Evolutionary conservation across 306 rosid species (phyloP), one percentile per base, ranked within the genome.

Genomic region (Vigna angularis): DNA sequence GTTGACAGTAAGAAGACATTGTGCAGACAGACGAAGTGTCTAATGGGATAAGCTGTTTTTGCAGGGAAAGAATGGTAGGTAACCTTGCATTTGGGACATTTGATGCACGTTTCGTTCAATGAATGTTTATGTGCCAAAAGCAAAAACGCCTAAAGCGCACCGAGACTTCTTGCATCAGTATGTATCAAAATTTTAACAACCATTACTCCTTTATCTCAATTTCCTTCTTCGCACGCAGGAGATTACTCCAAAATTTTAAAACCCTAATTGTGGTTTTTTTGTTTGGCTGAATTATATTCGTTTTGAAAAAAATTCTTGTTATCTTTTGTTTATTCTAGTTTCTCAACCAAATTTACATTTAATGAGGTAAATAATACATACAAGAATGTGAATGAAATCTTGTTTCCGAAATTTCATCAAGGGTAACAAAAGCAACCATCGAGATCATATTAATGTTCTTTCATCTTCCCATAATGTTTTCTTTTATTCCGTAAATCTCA

Each of bases 1-100:
- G 18, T 77, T 13, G 40, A 28, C 1, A 47, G 47, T 16, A 16
- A 70, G 20, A 76, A 56, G 30, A 63, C 26, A 45, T 40, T 82
- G 85, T 64, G 12, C 45, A 55, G 44, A 77, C 86, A 82, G 4
- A 40, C 58, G 64, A 77, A 65, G 82, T 76, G 78, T 50, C n/a
- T 24, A 63, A 70, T 82, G 78, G 45, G 73, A 61, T 75, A 59
- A 70, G 76, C 61, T 47, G 52, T 59, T 59, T 14, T 66, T 75
- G 79, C 71, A 8, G 56, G 51, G 32, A 13, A 45, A 10, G 20
- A 24, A 20, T 74, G 61, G 70, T 51, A 13, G 15, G 66, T 61
- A 61, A 2, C n/a, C 61, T 15, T 73, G 65, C 18, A 9, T 67
- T 66, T 73, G 36, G 48, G 26, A 74, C 66, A 66, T 13, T 74